Evolutionary conservation across 257 asterid genomes (phyloP), one percentile per base, ranked within the genome.

Genomic region (Jacaranda copaia): DNA sequence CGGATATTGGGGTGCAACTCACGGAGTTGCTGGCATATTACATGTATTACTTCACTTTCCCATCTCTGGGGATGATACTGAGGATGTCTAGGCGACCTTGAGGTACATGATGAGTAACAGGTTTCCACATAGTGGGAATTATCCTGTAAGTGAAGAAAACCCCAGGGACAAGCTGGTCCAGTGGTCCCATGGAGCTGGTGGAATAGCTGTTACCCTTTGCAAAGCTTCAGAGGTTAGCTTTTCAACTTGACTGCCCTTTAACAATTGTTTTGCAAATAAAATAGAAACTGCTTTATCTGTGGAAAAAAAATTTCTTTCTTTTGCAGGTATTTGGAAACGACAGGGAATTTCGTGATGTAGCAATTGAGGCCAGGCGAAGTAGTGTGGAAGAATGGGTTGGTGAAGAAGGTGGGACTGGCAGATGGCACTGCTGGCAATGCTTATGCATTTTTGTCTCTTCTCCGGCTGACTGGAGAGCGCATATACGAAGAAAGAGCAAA

Each of bases 351-450:
- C 94, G 96, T 0, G 85, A 87, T 79, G 98, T 91, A 3, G 97
- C 98, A 46, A 87, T 91, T 14, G 98, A 93, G 78, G 97, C 94
- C 94, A 0, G 98, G 97, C 14, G 98, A 93, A 80, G 93, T 91
- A 3, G 92, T 91, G 19, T 91, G 97, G 98, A 89, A 91, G 80
- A 89, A 80, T 16, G 97, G 98, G 8, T 77, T 93, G 77, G 87
- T 84, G 9, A 84, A 90, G 92, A 91, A 86, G 81, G 87, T 82
- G 12, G 97, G 98, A 43, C 81, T 93, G 51, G 93, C 87, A 0
- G 93, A 93, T 40, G 98, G 98, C 3, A 78, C 82, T 45, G 85
- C 93, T 0, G 97, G 98, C 12, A 93, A 88, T 52, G 93, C 92
- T 55, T 93, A 91, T 4, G 84, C 90, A 0, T 93, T 87, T 60